phyloP scores from a whole-genome alignment of 2,329 filamentous ascomycete genomes.

The Daldinia sp. region DNA sequence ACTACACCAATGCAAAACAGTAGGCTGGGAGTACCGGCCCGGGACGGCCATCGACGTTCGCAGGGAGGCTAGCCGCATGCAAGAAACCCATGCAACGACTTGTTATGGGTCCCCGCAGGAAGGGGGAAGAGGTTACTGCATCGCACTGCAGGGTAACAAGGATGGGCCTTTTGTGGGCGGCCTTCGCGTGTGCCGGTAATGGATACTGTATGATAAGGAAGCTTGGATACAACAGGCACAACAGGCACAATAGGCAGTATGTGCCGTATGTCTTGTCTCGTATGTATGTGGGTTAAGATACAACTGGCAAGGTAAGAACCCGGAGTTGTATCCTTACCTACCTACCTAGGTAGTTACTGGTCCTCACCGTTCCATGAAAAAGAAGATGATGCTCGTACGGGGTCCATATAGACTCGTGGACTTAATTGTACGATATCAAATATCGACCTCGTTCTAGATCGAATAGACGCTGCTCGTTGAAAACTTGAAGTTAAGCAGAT shows the following conservation, averaged over 20 bases:
- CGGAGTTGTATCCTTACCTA: background rate
- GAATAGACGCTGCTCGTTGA: background rate
- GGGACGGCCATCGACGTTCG: conserved; percentile 34
- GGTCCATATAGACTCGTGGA: background rate
- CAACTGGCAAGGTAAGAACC: background rate
- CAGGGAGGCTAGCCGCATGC: conserved; percentile 40
- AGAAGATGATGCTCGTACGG: background rate
- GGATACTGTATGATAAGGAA: conserved; percentile 18
- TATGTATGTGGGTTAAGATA: background rate
- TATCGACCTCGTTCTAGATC: conserved; percentile 2
- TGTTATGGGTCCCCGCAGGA: conserved; percentile 21
- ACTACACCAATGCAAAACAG: conserved; percentile 22
- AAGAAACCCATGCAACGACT: conserved; percentile 36
- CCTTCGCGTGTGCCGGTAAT: conserved; percentile 9
- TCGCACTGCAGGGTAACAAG: conserved; percentile 36
- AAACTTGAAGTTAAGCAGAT: background rate
- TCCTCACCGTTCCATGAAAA: conserved; percentile 9
- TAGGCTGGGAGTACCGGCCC: conserved; percentile 36
- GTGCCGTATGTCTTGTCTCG: background rate
- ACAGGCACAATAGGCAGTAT: background rate
- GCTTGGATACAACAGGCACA: background rate
- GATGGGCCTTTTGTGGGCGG: conserved; percentile 6
- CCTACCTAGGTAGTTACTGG: background rate
- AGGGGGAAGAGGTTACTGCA: conserved; percentile 15
- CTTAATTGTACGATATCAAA: background rate